Evolutionary conservation across 805 yeast species (phyloP).

Genomic region (Metschnikowia orientalis): DNA sequence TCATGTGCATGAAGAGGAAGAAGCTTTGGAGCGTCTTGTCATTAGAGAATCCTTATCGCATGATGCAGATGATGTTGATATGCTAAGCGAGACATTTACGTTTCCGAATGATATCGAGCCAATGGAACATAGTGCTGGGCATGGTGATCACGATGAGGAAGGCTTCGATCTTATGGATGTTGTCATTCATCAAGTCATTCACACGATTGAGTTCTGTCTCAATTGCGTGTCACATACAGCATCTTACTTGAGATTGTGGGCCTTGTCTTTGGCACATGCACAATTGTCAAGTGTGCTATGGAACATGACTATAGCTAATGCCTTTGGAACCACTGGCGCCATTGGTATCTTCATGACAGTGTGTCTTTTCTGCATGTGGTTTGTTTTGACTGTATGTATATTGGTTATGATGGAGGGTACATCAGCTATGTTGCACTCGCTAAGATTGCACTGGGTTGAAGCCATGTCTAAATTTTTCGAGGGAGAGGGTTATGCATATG

Average conservation of each 20-base stretch:
- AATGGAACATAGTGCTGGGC: constrained; percentile 24
- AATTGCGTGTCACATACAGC: constrained; percentile 81
- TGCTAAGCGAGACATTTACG: constrained; percentile 17
- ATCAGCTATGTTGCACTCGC: constrained; percentile 76
- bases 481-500: constrained; percentile 69
- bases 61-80: constrained; percentile 15
- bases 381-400: constrained; percentile 61
- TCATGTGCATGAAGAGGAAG: constrained; percentile 41
- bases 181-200: constrained; percentile 75
- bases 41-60: constrained; percentile 3
- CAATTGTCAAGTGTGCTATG: constrained; percentile 70
- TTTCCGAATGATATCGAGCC: constrained; percentile 39
- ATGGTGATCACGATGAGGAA: constrained; percentile 36
- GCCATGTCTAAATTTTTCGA: constrained; percentile 76
- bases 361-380: constrained; percentile 69
- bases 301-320: constrained; percentile 67
- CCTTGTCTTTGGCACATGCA: constrained; percentile 74
- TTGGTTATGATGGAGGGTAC: constrained; percentile 80
- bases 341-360: constrained; percentile 56
- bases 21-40: constrained; percentile 15
- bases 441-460: constrained; percentile 79
- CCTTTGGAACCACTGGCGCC: constrained; percentile 53
- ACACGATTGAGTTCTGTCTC: constrained; percentile 74
- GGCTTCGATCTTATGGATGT: constrained; percentile 55
- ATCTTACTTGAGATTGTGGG: constrained; percentile 74